Evolutionary conservation across 1,284 basidiomycete genomes (phyloP).

Genomic region (Ganoderma meredithae): DNA sequence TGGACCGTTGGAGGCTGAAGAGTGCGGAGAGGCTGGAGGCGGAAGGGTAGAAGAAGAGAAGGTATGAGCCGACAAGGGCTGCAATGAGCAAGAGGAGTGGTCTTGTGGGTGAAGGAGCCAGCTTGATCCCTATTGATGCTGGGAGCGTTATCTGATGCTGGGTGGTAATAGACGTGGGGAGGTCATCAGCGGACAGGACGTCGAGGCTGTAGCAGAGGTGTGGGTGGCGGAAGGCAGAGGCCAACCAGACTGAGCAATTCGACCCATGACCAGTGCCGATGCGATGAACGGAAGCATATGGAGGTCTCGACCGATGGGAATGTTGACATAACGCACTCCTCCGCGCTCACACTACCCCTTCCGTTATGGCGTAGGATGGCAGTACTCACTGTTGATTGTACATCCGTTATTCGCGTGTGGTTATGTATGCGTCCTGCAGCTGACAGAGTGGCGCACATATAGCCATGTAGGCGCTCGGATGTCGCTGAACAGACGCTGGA

Average conservation of each 20-base stretch:
- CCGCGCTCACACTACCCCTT: not conserved
- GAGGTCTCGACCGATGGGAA: not conserved
- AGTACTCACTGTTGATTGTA: not conserved
- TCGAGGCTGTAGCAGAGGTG: not conserved
- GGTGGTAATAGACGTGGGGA: not conserved
- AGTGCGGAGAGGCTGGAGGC: not conserved
- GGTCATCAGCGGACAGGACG: constrained; percentile 4
- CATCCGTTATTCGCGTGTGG: not conserved
- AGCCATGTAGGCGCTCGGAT: not conserved
- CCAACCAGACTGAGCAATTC: not conserved
- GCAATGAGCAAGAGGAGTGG: constrained; percentile 24
- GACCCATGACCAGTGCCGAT: not conserved
- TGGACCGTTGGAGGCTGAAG: constrained; percentile 6
- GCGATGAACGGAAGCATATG: not conserved
- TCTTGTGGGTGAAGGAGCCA: constrained; percentile 23
- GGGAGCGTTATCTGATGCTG: not conserved
- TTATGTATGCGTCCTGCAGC: not conserved
- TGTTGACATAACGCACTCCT: constrained; percentile 7
- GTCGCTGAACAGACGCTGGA: not conserved
- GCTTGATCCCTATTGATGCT: constrained; percentile 11
- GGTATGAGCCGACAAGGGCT: constrained; percentile 26
- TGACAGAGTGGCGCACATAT: not conserved
- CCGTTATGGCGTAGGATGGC: not conserved
- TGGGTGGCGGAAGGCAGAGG: not conserved
- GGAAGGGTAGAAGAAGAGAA: constrained; percentile 23